A percentile compares a stretch with the other conserved stretches of the same genome.
Evolutionary conservation across 495 filamentous ascomycete species (phyloP).

Genomic region (Penicillium salamii): DNA sequence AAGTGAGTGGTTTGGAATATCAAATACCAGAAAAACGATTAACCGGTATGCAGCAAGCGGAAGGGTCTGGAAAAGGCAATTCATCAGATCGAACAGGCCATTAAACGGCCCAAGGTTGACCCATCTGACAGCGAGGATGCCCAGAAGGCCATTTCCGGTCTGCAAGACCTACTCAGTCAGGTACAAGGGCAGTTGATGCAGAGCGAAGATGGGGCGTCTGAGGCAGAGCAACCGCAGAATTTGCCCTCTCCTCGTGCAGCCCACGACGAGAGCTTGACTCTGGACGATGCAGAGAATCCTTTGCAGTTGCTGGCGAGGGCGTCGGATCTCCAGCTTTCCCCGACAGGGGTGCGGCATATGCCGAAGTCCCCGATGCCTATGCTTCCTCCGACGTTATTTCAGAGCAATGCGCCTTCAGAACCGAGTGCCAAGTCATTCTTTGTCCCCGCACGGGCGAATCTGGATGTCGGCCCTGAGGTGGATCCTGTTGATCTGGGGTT

Average conservation of each 20-base stretch:
- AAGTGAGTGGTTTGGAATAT: conserved; percentile 49
- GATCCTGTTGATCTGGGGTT: conserved; percentile 68
- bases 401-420: conserved; percentile 1
- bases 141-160: conserved; percentile 50
- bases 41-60: conserved; percentile 54
- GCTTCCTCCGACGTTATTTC: conserved; percentile 8
- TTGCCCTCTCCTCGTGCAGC: conserved; percentile 26
- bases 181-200: conserved; percentile 37
- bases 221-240: conserved; percentile 24
- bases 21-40: background rate
- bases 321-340: conserved; percentile 62
- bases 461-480: conserved; percentile 59
- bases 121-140: conserved; percentile 47
- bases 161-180: conserved; percentile 54
- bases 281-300: conserved; percentile 74
- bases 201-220: conserved; percentile 27
- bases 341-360: conserved; percentile 23
- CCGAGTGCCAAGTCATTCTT: conserved; percentile 52
- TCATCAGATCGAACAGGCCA: conserved; percentile 69
- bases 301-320: conserved; percentile 67
- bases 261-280: conserved; percentile 50
- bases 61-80: conserved; percentile 71
- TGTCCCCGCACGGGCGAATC: conserved; percentile 54
- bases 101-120: conserved; percentile 57
- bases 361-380: conserved; percentile 15